A percentile compares a stretch with the other conserved stretches of the same genome.
phyloP scores from a whole-genome alignment of 495 filamentous ascomycete species.

The Emericellopsis terricola region DNA sequence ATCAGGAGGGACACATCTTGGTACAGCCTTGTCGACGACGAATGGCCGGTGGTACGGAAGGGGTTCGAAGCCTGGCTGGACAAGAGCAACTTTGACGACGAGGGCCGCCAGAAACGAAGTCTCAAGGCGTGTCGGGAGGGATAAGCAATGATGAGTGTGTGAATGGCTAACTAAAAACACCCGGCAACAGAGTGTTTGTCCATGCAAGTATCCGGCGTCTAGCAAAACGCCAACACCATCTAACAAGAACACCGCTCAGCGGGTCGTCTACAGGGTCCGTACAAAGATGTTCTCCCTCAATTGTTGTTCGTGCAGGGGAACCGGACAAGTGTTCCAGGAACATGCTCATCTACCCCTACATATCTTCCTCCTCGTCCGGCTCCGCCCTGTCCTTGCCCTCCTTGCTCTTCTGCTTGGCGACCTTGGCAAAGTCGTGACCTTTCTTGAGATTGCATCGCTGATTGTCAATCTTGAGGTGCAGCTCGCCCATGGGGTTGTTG shows the following conservation, averaged over 20 bases:
- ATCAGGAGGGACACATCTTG: constrained; percentile 30
- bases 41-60: constrained; percentile 20
- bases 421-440: not conserved
- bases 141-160: constrained; percentile 4
- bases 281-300: too few species aligned
- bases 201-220: too few species aligned
- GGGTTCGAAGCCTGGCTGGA: constrained; percentile 24
- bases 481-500: constrained; percentile 1
- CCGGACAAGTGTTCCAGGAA: too few species aligned
- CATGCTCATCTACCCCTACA: too few species aligned
- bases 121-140: constrained; percentile 14
- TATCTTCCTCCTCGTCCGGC: too few species aligned
- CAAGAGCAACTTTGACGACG: constrained; percentile 22
- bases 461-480: constrained; percentile 1
- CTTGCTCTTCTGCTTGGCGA: too few species aligned
- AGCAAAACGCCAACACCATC: too few species aligned
- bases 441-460: constrained; percentile 1
- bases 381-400: too few species aligned
- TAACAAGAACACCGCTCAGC: too few species aligned
- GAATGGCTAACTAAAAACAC: not conserved
- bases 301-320: too few species aligned
- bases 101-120: constrained; percentile 18
- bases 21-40: constrained; percentile 25
- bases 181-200: too few species aligned
- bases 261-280: too few species aligned